Base-by-base conservation (phyloP, 129 eudicot genomes). In the Flaveria ramosissima region DNA sequence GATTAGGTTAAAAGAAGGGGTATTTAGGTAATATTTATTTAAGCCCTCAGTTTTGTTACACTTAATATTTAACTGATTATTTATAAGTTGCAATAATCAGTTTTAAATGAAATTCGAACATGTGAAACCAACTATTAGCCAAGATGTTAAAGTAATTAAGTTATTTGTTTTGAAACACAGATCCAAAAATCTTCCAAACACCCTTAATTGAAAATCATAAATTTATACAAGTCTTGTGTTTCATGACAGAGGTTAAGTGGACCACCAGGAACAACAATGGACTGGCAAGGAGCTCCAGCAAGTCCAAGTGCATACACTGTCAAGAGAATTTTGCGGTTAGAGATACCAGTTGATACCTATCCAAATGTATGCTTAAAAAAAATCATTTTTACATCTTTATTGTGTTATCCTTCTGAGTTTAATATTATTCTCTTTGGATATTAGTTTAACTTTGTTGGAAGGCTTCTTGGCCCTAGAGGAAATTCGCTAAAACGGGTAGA, bases 251-350 rank as follows among this genome's bases (percentile, higher is more conserved):
- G 98, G 86, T 72, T 90, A 81, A 82, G 89, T 82, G 98, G 96
- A 61, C 88, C 86, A n/a, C 92, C 85, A 57, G 98, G 96, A 77
- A 83, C 92, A 84, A 77, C 94, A 24, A 92, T 93, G 98, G 96
- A 90, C 81, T 93, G 98, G 98, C 98, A 93, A 85, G 96, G 98
- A 36, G 98, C 96, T 72, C 98, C 98, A 11, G 92, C 98, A 61
- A 93, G 98, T 83, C 98, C 98, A 21, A 90, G 98, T 84, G 92
- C 98, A 24, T 90, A 81, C 85, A 88, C 98, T 7, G 92, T 93
- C 70, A 93, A 93, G 74, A 90, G 89, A 85, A 88, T 93, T 50
- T 67, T 93, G 84, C 95, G 98, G 42, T 71, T 93, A 75, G 98
- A 93, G 72, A 93, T 93, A 79, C 98, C 98, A 23, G 95, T 93